A percentile compares a stretch with the other conserved stretches of the same genome.
These are phyloP conservation scores for Penicillium italicum DNA, from an alignment of 2,329 filamentous ascomycete species.

Conservation along the genomic window DNA sequence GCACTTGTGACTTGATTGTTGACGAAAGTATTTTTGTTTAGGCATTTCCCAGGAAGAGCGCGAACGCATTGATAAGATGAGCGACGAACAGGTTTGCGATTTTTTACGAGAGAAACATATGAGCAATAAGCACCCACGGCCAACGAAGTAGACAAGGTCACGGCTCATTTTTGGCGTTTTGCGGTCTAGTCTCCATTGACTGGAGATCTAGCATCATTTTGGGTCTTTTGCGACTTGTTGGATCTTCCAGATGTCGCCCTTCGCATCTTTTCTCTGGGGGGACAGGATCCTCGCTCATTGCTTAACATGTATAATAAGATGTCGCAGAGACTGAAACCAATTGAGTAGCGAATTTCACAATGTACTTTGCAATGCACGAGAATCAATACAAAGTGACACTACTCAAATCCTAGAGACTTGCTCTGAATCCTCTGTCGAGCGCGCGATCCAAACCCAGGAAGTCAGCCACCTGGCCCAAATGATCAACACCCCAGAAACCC, in stretches of 20 bases:
- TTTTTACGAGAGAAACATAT: constrained; percentile 32
- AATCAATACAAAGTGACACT: not conserved
- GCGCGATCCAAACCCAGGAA: constrained; percentile 50
- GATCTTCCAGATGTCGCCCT: not conserved
- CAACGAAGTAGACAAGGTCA: constrained; percentile 1
- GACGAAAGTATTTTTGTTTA: not conserved
- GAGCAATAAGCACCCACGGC: constrained; percentile 17
- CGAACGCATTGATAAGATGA: constrained; percentile 27
- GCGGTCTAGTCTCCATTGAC: not conserved
- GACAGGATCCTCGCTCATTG: constrained; percentile 3
- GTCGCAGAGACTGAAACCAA: not conserved
- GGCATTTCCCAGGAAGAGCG: constrained; percentile 17
- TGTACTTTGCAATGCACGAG: not conserved
- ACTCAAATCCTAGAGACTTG: constrained; percentile 19
- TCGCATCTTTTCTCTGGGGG: not conserved
- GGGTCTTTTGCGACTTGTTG: not conserved
- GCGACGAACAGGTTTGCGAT: constrained; percentile 31
- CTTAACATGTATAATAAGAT: not conserved
- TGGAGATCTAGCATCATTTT: not conserved
- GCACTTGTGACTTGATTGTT: not conserved
- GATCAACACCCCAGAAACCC: constrained; percentile 59
- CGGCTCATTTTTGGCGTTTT: not conserved
- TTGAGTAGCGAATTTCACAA: not conserved
- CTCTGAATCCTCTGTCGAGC: constrained; percentile 29
- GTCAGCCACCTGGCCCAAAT: constrained; percentile 53